Base-by-base conservation (phyloP, 2,329 filamentous ascomycete species). In the Scedosporium apiospermum region DNA sequence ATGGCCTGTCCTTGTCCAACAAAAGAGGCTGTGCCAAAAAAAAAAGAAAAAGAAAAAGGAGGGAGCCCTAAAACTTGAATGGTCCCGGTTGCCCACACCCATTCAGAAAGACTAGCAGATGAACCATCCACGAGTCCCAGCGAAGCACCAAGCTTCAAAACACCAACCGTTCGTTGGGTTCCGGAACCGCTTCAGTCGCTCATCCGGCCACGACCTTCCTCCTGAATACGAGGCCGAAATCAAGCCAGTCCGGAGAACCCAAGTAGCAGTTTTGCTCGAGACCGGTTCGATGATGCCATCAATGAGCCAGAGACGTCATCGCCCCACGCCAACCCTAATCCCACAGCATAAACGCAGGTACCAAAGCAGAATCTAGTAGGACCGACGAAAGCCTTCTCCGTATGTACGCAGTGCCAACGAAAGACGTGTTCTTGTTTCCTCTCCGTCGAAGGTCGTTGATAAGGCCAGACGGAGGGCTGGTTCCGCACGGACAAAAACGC, bases 391-490 rank as follows among this genome's bases (percentile, higher is more conserved):
- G 69, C 77, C 85, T 84, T 88, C 86, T 93, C 90, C 81, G 88
- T 91, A 71, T 87, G 89, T 84, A 79, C 82, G 88, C 91, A 90
- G 84, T 88, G 85, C 88, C 89, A 87, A 90, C 89, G 74, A 81
- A 81, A 88, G 91, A 96, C 88, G 90, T 95, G 92, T 55, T 97
- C 96, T 96, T 60, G 88, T 80, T 89, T 93, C 88, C 89, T 87
- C 88, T 86, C 85, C 85, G 16, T 21, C 70, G 72, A 66, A 66
- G 41, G 70, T 69, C 57, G 62, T 69, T 62, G 69, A 71, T 72
- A 70, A 70, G 69, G 72, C 18, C 23, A 23, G n/a, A 55, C 75
- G 84, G 84, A 87, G 86, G 88, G 88, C 86, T 76, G 64, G 79
- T 77, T 71, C 71, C 78, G 80, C 87, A 82, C 90, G 90, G 83